Conservation (phyloP, 176 grass and related monocot species). For the Musa beccarii region DNA sequence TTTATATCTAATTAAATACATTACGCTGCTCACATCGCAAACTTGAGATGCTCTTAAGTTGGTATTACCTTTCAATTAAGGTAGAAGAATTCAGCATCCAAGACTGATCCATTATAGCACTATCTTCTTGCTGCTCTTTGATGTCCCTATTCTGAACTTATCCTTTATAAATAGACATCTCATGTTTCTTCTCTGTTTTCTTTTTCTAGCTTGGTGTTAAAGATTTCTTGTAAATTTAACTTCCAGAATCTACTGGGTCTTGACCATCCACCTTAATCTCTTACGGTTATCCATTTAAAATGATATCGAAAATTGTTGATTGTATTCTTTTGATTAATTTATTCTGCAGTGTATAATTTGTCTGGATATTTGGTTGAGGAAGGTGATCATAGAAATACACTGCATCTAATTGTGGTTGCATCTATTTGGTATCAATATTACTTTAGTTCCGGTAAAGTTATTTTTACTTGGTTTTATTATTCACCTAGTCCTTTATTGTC, state of each 20-base stretch:
- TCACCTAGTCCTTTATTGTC: not conserved
- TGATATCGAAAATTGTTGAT: too few species aligned
- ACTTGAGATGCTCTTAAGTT: not conserved
- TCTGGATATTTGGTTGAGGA: not conserved
- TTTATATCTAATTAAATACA: not conserved
- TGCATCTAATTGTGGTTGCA: not conserved
- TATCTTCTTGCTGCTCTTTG: not conserved
- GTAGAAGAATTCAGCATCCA: not conserved
- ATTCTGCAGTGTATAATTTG: not conserved
- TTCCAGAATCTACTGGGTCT: too few species aligned
- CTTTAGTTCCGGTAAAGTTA: not conserved
- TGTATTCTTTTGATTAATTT: not conserved
- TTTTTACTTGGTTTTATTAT: not conserved
- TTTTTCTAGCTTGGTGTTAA: not conserved
- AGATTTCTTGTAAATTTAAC: too few species aligned
- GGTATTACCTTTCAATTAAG: not conserved
- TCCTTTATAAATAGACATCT: too few species aligned
- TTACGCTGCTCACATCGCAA: not conserved
- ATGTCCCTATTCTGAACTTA: not conserved
- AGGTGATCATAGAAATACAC: not conserved
- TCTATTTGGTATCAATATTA: not conserved
- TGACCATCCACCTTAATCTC: too few species aligned
- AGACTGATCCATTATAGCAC: not conserved
- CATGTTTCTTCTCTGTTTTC: too few species aligned
- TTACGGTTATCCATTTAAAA: too few species aligned